Evolutionary conservation across 129 eudicot genomes (phyloP).

Genomic region (Pulicaria dysenterica): DNA sequence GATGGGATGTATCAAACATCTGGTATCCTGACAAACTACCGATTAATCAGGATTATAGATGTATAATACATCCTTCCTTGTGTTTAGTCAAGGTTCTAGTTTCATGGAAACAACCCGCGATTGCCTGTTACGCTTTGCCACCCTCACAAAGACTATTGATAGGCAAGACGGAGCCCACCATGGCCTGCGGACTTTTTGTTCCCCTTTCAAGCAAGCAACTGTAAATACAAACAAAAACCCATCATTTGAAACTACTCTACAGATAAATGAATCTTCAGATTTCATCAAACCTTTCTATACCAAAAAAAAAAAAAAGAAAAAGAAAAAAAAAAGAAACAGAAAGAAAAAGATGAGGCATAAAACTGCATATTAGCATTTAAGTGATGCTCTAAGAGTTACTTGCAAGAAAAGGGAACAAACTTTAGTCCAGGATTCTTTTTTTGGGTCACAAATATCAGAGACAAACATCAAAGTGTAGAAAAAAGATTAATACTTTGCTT

Average conservation of each 20-base stretch:
- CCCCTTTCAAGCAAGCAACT: constrained; percentile 99
- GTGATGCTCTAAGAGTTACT: background rate
- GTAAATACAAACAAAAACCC: constrained; percentile 5
- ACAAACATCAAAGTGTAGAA: too few species aligned
- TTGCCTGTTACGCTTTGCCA: constrained; percentile 91
- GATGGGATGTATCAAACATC: constrained; percentile 30
- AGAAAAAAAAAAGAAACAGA: too few species aligned
- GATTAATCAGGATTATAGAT: constrained; percentile 26
- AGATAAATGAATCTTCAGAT: background rate
- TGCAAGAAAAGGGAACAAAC: too few species aligned
- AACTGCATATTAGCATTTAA: background rate
- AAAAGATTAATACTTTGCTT: too few species aligned
- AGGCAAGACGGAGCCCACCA: constrained; percentile 99
- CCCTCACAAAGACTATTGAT: constrained; percentile 70
- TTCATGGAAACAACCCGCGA: constrained; percentile 93
- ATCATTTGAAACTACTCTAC: background rate
- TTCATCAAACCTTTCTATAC: background rate
- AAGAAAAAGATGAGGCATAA: background rate
- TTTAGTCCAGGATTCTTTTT: too few species aligned
- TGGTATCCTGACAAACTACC: constrained; percentile 1
- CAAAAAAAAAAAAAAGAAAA: background rate
- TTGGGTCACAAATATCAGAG: too few species aligned
- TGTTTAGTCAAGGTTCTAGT: constrained; percentile 74
- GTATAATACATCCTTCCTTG: constrained; percentile 28
- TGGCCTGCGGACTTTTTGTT: constrained; percentile 87